These are phyloP conservation scores for Phaeotremella skinneri DNA, from an alignment of 768 basidiomycete genomes.

Conservation along the genomic window DNA sequence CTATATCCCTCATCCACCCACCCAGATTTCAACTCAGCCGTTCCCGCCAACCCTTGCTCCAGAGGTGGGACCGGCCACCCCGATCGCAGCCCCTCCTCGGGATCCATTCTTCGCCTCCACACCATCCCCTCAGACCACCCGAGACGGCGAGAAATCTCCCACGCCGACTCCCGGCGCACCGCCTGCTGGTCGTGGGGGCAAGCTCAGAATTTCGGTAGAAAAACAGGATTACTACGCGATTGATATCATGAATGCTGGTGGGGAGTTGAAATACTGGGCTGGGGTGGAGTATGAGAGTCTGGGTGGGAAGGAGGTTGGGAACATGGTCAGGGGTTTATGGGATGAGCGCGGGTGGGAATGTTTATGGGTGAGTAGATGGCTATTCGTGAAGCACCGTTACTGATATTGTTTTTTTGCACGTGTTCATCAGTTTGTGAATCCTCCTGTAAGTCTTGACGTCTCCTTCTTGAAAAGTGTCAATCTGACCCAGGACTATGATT, in stretches of 20 bases:
- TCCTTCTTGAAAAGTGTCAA: background rate
- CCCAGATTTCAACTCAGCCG: background rate
- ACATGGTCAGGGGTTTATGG: constrained; percentile 48
- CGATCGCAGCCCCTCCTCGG: too few species aligned
- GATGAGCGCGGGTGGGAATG: constrained; percentile 48
- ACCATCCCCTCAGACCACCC: too few species aligned
- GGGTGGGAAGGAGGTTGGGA: constrained; percentile 45
- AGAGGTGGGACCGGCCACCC: too few species aligned
- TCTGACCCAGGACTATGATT: background rate
- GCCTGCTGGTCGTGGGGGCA: constrained; percentile 3
- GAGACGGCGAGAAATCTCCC: too few species aligned
- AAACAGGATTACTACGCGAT: constrained; percentile 29
- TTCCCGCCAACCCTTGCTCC: background rate
- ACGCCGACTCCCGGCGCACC: background rate
- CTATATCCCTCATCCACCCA: background rate
- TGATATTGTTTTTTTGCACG: background rate
- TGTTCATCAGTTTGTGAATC: constrained; percentile 39
- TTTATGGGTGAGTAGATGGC: constrained; percentile 40
- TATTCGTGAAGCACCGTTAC: background rate
- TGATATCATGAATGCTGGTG: constrained; percentile 26
- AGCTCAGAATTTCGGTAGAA: background rate
- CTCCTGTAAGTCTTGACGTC: constrained; percentile 22
- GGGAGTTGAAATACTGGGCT: constrained; percentile 31
- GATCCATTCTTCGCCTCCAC: too few species aligned
- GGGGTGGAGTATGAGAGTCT: constrained; percentile 32